Base-by-base conservation (phyloP, 2,329 filamentous ascomycete species). In the Pseudogymnoascus sp. region DNA sequence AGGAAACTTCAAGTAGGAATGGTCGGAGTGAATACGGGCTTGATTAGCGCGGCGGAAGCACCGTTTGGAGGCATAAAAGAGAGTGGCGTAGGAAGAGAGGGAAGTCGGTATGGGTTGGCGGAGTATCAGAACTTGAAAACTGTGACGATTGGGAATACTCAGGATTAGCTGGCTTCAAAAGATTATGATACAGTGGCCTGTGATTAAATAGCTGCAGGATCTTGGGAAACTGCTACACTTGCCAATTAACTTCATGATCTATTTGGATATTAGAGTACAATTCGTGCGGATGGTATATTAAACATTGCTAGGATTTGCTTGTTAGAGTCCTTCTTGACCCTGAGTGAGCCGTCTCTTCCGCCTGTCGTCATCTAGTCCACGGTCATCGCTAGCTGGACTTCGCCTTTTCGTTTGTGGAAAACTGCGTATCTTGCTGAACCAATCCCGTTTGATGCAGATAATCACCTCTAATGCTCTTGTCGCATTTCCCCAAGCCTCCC, bases 41-140 rank as follows among this genome's bases (percentile, higher is more conserved):
- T 65, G 42, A 42, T 68, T 16, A 68, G 66, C 37, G 67, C 64
- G 2, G 62, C 62, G 13, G 67, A 66, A 59, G 61, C 56, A 62
- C 66, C 68, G n/a, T 95, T 95, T 72, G 90, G 90, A 14, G 90
- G 90, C 68, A 86, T 95, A 53, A 95, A 95, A 77, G 81, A 92
- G 77, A 90, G 86, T 69, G 90, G 90, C 0, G 92, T 92, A 69
- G 90, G 90, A 2, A 80, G 89, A 50, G 91, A 95, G 75, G 90
- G 90, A 7, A 88, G 87, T 67, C 83, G 86, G 73, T 89, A 92
- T 65, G 90, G 90, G 14, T 86, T 92, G 66, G 84, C 86, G 13
- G 90, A 93, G 76, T 93, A 91, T 73, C 81, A 87, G 72, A 76
- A 83, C 44, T 88, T 88, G 67, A 93, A 93, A 81, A 89, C 82